These are phyloP conservation scores for Podospora sp. DNA, from an alignment of 495 filamentous ascomycete species.

Conservation along the genomic window DNA sequence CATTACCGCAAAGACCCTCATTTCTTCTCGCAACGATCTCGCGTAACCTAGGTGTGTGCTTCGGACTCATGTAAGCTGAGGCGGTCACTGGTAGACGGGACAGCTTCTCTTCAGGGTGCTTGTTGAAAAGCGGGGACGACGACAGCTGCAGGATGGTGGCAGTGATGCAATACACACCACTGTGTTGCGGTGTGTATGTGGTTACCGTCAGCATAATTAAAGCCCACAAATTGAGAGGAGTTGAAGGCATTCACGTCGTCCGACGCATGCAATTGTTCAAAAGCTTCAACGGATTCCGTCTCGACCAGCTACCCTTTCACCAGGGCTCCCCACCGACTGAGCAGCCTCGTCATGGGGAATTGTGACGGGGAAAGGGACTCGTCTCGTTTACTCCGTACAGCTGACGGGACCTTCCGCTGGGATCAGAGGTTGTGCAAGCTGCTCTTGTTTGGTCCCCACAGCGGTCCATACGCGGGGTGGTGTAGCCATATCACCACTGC, in stretches of 20 bases:
- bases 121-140: slow-evolving; percentile 5
- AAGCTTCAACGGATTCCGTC: background rate
- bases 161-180: slow-evolving; percentile 6
- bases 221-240: background rate
- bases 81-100: background rate
- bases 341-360: too few species aligned
- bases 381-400: too few species aligned
- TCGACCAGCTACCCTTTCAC: too few species aligned
- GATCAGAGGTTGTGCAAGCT: background rate
- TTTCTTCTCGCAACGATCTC: background rate
- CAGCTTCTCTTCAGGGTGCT: slow-evolving; percentile 1
- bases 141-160: slow-evolving; percentile 6
- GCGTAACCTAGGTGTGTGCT: background rate
- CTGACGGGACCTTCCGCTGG: background rate
- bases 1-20: background rate
- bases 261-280: background rate
- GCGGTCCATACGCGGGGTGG: too few species aligned
- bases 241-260: background rate
- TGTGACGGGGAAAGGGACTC: background rate
- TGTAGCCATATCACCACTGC: too few species aligned
- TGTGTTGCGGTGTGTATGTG: background rate
- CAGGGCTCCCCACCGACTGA: too few species aligned
- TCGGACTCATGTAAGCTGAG: background rate
- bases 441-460: background rate
- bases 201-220: background rate